phyloP scores from a whole-genome alignment of 768 basidiomycete species.

The Scleroderma citrinum region DNA sequence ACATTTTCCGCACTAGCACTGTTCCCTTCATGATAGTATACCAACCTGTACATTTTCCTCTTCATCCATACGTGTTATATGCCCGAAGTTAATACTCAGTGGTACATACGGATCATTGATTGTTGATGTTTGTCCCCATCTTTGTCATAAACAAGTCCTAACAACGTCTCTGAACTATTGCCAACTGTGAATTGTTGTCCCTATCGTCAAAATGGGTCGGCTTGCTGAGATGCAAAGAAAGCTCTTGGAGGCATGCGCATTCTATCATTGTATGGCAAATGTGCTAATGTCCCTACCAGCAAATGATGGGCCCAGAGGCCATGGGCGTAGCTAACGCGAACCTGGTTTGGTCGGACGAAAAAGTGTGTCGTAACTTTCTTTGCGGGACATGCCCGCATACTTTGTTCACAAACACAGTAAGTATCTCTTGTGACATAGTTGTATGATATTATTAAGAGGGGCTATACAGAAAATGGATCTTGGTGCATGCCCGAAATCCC shows the following conservation, averaged over 20 bases:
- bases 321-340: constrained; percentile 95
- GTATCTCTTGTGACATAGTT: constrained; percentile 23
- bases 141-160: constrained; percentile 6
- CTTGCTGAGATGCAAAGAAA: constrained; percentile 97
- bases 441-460: not conserved
- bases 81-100: too few relatives aligned
- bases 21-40: not conserved
- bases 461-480: constrained; percentile 89
- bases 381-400: constrained; percentile 99
- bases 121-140: constrained; percentile 4
- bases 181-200: too few relatives aligned
- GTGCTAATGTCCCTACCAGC: constrained; percentile 41
- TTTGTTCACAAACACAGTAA: constrained; percentile 94
- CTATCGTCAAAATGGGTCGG: constrained; percentile 66
- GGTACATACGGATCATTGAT: not conserved
- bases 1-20: not conserved
- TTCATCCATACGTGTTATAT: not conserved
- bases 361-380: constrained; percentile 96
- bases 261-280: constrained; percentile 13
- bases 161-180: too few relatives aligned
- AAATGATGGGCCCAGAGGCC: constrained; percentile 99
- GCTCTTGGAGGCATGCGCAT: constrained; percentile 64
- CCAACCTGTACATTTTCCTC: not conserved
- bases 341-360: constrained; percentile 90
- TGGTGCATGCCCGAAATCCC: constrained; percentile 94